Conservation (phyloP, 2,329 filamentous ascomycete genomes). For the Chaetothyriales sp. region DNA sequence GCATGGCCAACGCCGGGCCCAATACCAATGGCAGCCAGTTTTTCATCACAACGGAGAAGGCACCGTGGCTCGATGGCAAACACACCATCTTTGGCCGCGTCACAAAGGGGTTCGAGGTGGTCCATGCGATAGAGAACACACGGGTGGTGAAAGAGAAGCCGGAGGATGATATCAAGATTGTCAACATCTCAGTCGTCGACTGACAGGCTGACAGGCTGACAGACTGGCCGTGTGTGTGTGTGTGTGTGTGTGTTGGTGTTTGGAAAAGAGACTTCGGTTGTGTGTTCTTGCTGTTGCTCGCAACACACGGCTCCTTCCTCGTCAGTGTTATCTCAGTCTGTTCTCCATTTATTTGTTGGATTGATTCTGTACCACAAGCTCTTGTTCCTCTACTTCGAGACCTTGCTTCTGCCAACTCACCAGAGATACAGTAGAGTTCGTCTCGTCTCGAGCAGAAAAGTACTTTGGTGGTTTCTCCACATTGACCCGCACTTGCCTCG, state of each 20-base stretch:
- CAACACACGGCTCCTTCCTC: not conserved
- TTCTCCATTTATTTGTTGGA: not conserved
- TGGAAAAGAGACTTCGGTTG: not conserved
- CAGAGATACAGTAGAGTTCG: not conserved
- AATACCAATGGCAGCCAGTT: conserved; percentile 95
- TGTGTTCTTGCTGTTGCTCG: too few relatives aligned
- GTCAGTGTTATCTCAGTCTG: not conserved
- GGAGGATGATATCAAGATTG: conserved; percentile 91
- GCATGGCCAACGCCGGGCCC: conserved; percentile 94
- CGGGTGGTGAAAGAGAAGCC: conserved; percentile 84
- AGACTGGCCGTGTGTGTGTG: not conserved
- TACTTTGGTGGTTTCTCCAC: not conserved
- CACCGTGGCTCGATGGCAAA: conserved; percentile 89
- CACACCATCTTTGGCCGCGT: conserved; percentile 92
- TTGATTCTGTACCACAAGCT: not conserved
- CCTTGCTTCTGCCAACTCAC: not conserved
- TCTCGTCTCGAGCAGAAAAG: too few relatives aligned
- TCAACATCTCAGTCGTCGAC: conserved; percentile 50
- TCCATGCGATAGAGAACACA: conserved; percentile 87
- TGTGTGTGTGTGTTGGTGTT: not conserved
- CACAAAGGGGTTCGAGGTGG: conserved; percentile 78
- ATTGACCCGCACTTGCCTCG: not conserved
- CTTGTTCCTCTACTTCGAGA: not conserved
- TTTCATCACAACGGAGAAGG: conserved; percentile 86
- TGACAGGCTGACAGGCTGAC: too few relatives aligned